Percentiles rank a stretch among this genome's conserved stretches.
phyloP scores from a whole-genome alignment of 2,329 filamentous ascomycete genomes.

The Fusarium citri region DNA sequence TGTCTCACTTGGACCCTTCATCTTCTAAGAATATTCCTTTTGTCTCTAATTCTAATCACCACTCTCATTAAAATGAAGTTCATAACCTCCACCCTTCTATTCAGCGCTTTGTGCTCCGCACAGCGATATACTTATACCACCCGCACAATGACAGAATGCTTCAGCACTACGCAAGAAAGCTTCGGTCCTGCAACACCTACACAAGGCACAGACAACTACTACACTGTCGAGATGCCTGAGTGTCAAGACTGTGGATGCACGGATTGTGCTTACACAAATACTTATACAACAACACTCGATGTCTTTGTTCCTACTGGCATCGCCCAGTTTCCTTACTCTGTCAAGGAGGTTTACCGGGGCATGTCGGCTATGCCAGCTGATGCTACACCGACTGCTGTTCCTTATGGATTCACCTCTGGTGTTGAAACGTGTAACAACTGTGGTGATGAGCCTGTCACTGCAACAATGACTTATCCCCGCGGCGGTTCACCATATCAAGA shows the following conservation, averaged over 20 bases:
- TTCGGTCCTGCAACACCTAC: slow-evolving; percentile 42
- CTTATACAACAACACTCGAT: slow-evolving; percentile 42
- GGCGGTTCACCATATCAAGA: slow-evolving; percentile 39
- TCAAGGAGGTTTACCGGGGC: slow-evolving; percentile 45
- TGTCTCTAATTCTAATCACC: neutral
- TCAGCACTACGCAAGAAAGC: slow-evolving; percentile 38
- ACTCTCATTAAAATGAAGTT: slow-evolving; percentile 34
- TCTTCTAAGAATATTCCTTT: slow-evolving; percentile 8
- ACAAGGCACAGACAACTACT: slow-evolving; percentile 38
- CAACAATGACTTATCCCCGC: slow-evolving; percentile 45
- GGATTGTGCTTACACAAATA: slow-evolving; percentile 40
- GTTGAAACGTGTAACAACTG: slow-evolving; percentile 38
- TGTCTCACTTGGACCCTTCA: slow-evolving; percentile 28
- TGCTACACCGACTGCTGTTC: slow-evolving; percentile 31
- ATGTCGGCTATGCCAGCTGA: slow-evolving; percentile 41
- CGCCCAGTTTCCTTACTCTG: slow-evolving; percentile 31
- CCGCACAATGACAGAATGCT: slow-evolving; percentile 42
- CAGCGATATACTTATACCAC: slow-evolving; percentile 44
- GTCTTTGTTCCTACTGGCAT: slow-evolving; percentile 40
- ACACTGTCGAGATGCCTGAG: slow-evolving; percentile 43
- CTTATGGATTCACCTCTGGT: slow-evolving; percentile 41
- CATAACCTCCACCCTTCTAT: slow-evolving; percentile 15
- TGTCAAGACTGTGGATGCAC: slow-evolving; percentile 41
- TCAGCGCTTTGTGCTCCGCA: slow-evolving; percentile 13
- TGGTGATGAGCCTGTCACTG: slow-evolving; percentile 37